These are phyloP conservation scores for Solanum medicagineum DNA, from an alignment of 257 asterid species.

Conservation along the genomic window DNA sequence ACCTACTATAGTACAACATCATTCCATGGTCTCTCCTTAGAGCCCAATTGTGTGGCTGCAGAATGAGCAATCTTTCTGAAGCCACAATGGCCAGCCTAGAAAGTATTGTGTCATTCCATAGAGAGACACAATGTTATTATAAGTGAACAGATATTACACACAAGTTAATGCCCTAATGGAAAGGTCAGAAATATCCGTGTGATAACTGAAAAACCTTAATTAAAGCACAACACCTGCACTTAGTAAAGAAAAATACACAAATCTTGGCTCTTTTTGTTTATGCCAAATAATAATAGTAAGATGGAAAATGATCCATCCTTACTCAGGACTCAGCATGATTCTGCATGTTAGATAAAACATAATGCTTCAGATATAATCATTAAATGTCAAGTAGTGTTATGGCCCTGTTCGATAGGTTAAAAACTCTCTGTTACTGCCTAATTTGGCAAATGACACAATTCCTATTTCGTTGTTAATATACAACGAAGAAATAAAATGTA, in stretches of 20 bases:
- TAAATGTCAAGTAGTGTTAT: background rate
- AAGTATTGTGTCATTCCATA: conserved; percentile 2
- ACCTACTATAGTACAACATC: conserved; percentile 87
- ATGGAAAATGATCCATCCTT: background rate
- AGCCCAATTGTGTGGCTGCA: conserved; percentile 91
- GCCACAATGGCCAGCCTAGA: conserved; percentile 90
- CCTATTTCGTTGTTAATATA: background rate
- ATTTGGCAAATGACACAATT: background rate
- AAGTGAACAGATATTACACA: background rate
- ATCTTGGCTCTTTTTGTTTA: background rate
- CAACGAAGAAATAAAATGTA: background rate
- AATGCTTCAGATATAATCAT: background rate
- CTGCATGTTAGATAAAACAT: background rate
- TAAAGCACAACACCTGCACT: background rate
- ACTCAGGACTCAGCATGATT: background rate
- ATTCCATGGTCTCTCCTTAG: conserved; percentile 78
- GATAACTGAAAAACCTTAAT: background rate
- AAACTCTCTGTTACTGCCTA: background rate
- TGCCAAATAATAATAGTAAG: background rate
- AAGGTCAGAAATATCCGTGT: background rate
- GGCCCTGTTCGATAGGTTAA: background rate
- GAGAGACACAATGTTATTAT: conserved; percentile 9
- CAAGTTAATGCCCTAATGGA: background rate
- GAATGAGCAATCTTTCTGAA: conserved; percentile 70
- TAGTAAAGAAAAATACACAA: background rate